phyloP scores from a whole-genome alignment of 805 yeast genomes.

The Candida coquimbonensis region DNA sequence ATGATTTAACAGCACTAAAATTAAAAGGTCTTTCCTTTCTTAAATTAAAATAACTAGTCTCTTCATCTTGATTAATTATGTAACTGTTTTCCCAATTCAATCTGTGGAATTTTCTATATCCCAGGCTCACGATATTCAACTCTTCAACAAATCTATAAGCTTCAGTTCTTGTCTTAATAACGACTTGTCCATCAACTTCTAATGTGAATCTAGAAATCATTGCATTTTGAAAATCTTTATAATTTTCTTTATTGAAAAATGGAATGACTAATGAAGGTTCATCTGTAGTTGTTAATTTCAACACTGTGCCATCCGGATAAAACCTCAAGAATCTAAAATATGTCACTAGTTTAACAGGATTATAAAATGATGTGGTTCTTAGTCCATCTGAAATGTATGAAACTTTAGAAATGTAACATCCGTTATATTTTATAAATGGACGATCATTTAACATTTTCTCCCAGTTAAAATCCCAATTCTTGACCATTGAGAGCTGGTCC shows the following conservation, averaged over 20 bases:
- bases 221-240: constrained; percentile 25
- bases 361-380: constrained; percentile 52
- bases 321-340: constrained; percentile 84
- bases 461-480: constrained; percentile 34
- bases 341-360: constrained; percentile 79
- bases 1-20: constrained; percentile 55
- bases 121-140: constrained; percentile 51
- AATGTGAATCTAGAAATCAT: constrained; percentile 32
- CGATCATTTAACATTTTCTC: constrained; percentile 38
- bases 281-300: constrained; percentile 60
- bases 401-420: constrained; percentile 80
- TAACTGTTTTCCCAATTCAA: constrained; percentile 65
- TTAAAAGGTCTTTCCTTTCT: constrained; percentile 73
- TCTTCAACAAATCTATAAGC: constrained; percentile 59
- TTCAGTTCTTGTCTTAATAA: constrained; percentile 50
- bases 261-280: constrained; percentile 70
- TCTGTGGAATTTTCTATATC: constrained; percentile 59
- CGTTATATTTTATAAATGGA: constrained; percentile 75
- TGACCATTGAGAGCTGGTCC: constrained; percentile 31
- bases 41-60: constrained; percentile 47
- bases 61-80: constrained; percentile 50
- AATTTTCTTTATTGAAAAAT: constrained; percentile 32
- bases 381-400: constrained; percentile 83
- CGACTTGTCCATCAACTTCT: constrained; percentile 51
- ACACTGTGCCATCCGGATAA: constrained; percentile 68